These are phyloP conservation scores for Syzygium aqueum DNA, from an alignment of 345 rosid genomes.

Conservation along the genomic window DNA sequence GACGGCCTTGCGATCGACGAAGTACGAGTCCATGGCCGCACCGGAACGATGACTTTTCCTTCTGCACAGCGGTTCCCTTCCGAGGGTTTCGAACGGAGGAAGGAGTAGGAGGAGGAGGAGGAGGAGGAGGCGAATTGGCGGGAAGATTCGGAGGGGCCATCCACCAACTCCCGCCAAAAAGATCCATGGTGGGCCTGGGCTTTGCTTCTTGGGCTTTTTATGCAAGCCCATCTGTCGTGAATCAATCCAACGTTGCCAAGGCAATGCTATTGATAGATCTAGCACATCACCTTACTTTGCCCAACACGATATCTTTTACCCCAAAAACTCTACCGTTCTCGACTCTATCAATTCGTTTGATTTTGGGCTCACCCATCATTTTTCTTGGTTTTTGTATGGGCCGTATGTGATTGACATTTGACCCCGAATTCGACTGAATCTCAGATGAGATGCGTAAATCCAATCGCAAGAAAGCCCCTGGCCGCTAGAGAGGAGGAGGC, in stretches of 20 bases:
- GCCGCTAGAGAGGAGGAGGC: background rate
- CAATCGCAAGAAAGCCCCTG: background rate
- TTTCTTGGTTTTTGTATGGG: background rate
- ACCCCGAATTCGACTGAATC: background rate
- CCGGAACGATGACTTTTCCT: background rate
- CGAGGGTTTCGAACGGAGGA: background rate
- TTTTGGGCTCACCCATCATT: background rate
- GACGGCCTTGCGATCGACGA: constrained; percentile 73
- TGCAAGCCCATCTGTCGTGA: background rate
- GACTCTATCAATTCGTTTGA: background rate
- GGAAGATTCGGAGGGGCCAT: background rate
- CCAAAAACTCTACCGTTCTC: background rate
- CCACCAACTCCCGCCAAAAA: background rate
- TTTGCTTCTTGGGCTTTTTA: background rate
- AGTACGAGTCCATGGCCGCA: constrained; percentile 15
- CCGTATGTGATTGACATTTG: background rate
- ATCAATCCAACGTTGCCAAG: background rate
- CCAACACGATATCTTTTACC: background rate
- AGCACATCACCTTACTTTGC: background rate
- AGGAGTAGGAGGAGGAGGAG: background rate
- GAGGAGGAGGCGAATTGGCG: background rate
- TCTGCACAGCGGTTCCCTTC: background rate
- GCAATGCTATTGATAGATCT: background rate
- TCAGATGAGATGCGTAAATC: background rate
- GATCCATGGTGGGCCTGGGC: background rate